Base-by-base conservation (phyloP, 768 basidiomycete species). In the Butyriboletus loyo region DNA sequence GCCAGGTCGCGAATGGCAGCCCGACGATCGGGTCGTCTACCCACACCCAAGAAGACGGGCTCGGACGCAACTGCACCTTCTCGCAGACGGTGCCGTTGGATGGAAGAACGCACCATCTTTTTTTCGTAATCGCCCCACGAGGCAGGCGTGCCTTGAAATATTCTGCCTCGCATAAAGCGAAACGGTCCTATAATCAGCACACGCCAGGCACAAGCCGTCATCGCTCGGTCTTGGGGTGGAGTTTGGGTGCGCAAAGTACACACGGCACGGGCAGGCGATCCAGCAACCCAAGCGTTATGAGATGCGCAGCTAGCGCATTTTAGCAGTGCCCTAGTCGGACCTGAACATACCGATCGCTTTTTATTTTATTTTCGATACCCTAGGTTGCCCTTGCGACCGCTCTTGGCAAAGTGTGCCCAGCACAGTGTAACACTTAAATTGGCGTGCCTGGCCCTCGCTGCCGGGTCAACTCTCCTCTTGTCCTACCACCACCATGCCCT, bases 401-500 rank as follows among this genome's bases (percentile, higher is more conserved):
- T 10, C 49, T 46, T 50, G 49, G 49, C 40, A 43, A 34, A 24
- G 28, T 7, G 8, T 15, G 15, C 47, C 37, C 36, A 22, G 14
- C 30, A 34, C 7, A 35, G 42, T n/a, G 50, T 28, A 37, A 40
- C 34, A 60, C 50, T 61, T 59, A 54, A 63, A 63, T 63, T 55
- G 42, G 30, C 41, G 62, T 65, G 62, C 62, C 62, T 64, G 62
- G 15, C 40, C 48, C 59, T 46, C 45, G 32, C 39, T 37, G 0
- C 57, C 57, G 41, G 5, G n/a, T 31, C 30, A 21, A 19, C 47
- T 41, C 43, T 39, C 42, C 53, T 46, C 55, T 19, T 21, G 34
- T 37, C 47, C 41, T 39, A 15, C 51, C 43, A 57, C 57, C 50
- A 45, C 37, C 38, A 69, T 69, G 67, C 58, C 59, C 50, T 19